Evolutionary conservation across 371 early-diverging fungal genomes (phyloP).

Genomic region (Capillidium rhysosporum): DNA sequence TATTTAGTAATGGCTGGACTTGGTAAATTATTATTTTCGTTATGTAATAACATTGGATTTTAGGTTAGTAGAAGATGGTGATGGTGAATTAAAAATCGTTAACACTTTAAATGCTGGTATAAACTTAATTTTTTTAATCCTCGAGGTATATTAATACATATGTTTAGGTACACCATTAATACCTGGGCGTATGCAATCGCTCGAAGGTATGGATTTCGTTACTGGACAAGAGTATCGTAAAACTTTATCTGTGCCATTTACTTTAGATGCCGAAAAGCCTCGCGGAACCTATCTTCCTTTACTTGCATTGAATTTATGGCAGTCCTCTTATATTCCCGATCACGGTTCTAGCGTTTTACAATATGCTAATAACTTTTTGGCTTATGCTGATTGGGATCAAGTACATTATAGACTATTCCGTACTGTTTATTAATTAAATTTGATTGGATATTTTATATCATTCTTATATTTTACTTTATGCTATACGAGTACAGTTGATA

Average conservation of each 20-base stretch:
- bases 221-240: not conserved
- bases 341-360: not conserved
- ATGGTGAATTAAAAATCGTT: not conserved
- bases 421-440: not conserved
- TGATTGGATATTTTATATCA: not conserved
- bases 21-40: not conserved
- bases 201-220: not conserved
- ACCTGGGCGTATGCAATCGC: not conserved
- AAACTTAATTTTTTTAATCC: not conserved
- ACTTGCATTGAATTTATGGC: not conserved
- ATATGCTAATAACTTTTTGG: conserved; percentile 1
- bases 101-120: conserved; percentile 3
- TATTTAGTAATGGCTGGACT: conserved; percentile 5
- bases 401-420: not conserved
- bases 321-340: not conserved
- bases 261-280: not conserved
- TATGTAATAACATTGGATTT: not conserved
- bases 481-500: too few relatives aligned
- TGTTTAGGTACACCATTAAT: conserved; percentile 3
- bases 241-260: not conserved
- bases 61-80: conserved; percentile 4
- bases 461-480: too few relatives aligned
- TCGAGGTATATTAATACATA: not conserved
- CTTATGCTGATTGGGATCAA: not conserved
- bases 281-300: not conserved